phyloP scores from a whole-genome alignment of 1,139 yeast genomes.

The Suhomyces anneliseae region DNA sequence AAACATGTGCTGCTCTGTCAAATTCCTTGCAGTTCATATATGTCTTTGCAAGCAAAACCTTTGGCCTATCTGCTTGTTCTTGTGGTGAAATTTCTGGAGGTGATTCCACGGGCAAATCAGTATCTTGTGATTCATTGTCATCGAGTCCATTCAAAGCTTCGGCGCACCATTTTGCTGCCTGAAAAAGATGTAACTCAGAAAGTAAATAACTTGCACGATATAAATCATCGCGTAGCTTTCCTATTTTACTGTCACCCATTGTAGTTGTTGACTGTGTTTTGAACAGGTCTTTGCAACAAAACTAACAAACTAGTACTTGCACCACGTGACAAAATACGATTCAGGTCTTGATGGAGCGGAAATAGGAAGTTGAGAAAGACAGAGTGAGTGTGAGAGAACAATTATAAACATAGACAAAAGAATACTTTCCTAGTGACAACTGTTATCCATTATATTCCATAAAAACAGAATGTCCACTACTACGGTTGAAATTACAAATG shows the following conservation, averaged over 20 bases:
- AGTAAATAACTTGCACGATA: slow-evolving; percentile 28
- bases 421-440: too few species aligned
- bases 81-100: slow-evolving; percentile 11
- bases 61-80: slow-evolving; percentile 39
- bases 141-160: slow-evolving; percentile 64
- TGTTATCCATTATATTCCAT: not conserved
- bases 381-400: too few species aligned
- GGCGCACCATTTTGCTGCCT: slow-evolving; percentile 79
- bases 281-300: slow-evolving; percentile 3
- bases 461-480: not conserved
- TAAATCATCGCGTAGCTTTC: slow-evolving; percentile 24
- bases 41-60: slow-evolving; percentile 61
- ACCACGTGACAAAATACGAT: not conserved
- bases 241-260: slow-evolving; percentile 9
- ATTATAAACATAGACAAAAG: too few species aligned
- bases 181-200: slow-evolving; percentile 52
- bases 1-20: slow-evolving; percentile 67
- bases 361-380: too few species aligned
- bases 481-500: not conserved
- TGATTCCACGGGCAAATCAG: not conserved
- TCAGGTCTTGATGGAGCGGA: too few species aligned
- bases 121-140: not conserved
- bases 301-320: not conserved
- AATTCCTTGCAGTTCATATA: slow-evolving; percentile 86
- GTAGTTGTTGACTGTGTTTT: not conserved